Base-by-base conservation (phyloP, 306 rosid genomes). In the Quercus parvula region DNA sequence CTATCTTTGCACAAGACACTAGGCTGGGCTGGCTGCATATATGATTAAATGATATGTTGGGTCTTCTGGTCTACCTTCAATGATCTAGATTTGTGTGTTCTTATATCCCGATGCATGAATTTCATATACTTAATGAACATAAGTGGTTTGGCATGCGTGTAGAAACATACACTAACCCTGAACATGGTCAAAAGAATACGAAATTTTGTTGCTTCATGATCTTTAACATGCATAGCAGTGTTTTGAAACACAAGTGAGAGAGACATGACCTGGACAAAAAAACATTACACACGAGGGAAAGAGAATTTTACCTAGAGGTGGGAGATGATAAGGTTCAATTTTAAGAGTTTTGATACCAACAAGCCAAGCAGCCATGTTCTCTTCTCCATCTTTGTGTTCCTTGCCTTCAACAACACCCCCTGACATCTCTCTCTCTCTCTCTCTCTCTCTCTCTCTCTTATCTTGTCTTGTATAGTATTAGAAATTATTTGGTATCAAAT, bases 301-400 rank as follows among this genome's bases (percentile, higher is more conserved):
- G 74, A 20, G 15, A 30, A 35, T 5, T 63, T 22, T 25, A 74
- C 84, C 79, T 12, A 75, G 61, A 56, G 79, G 46, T 68, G 84
- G 84, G 61, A 81, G 76, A 56, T 77, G 75, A 67, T 61, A 74
- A 3, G 81, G 79, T 73, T 78, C 69, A 66, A 67, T 57, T 59
- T 59, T 13, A 35, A 73, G 71, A 57, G 55, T 73, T 77, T 59
- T 75, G 14, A 81, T 71, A 3, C 61, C 82, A 59, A 81, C 77
- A 81, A 81, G 72, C 84, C 84, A 81, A 75, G 80, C 84, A 44
- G 80, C 84, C 84, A 75, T 70, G 72, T 81, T 81, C 33, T n/a
- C 41, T 11, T 75, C 66, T 66, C 63, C 84, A 73, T 76, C 73
- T 72, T 72, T 68, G 55, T n/a, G 13, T 22, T 15, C 75, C 46